Evolutionary conservation across 768 basidiomycete genomes (phyloP), one percentile per base, ranked within the genome.

Genomic region (Naganishia kalamii): DNA sequence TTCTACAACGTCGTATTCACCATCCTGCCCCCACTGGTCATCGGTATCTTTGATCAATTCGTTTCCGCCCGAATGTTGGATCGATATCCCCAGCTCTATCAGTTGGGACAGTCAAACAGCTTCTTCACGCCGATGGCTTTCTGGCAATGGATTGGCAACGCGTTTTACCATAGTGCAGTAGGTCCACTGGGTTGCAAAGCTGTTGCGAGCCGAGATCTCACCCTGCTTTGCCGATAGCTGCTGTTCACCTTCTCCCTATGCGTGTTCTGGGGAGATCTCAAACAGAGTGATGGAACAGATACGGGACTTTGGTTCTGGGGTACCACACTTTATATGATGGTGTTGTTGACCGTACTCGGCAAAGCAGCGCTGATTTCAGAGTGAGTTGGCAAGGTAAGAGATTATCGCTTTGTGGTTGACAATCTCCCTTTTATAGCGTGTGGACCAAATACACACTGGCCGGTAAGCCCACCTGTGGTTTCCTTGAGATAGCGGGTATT

Each of bases 381-480:
- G 96, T 98, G 77, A 74, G 92, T 82, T 54, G n/a, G 44, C 0
- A 46, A 29, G 8, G 5, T 35, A 5, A 12, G 35, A 17, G 2
- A n/a, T 10, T 8, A 32, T 32, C 19, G 15, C 23, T 17, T 46
- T 17, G 21, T n/a, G 23, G 13, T 11, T 62, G 27, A 40, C 30
- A 52, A 15, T 27, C 23, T 17, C 19, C 17, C 13, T 23, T 57
- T 15, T 6, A 43, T 68, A 99, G 94, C 71, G 79, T 99, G n/a
- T 99, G 96, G 96, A 99, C 96, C 0, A 98, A 98, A 76, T 99
- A 98, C 74, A 98, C 94, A 13, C 89, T 97, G 51, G 91, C 90
- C 43, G 88, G 88, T 88, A 72, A 63, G 82, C 27, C 21, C 46
- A 44, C 13, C 1, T 1, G 7, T 33, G 0, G 13, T 30, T 41